Conservation (phyloP, 2,329 filamentous ascomycete species). For the Tothia fuscella region DNA sequence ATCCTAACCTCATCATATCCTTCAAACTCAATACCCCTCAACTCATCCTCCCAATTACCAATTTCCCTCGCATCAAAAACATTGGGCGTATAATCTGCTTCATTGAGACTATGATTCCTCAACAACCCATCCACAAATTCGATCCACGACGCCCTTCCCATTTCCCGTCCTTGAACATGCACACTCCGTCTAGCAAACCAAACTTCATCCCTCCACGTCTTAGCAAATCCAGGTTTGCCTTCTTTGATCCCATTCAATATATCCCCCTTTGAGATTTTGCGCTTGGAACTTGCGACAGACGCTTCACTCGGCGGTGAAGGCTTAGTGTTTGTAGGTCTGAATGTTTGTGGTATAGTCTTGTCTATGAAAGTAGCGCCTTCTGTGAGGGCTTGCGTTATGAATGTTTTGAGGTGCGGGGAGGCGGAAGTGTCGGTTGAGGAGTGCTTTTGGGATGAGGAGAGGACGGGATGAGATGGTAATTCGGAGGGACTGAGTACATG, state of each 20-base stretch:
- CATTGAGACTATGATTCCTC: slow-evolving; percentile 43
- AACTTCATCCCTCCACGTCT: slow-evolving; percentile 20
- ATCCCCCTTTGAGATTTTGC: neutral
- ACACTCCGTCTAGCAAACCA: slow-evolving; percentile 56
- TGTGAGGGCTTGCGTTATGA: slow-evolving; percentile 42
- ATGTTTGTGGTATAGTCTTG: slow-evolving; percentile 40
- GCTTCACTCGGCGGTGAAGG: neutral
- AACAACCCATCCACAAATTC: slow-evolving; percentile 53
- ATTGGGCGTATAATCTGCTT: slow-evolving; percentile 46
- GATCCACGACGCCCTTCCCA: slow-evolving; percentile 36
- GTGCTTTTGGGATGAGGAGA: slow-evolving; percentile 34
- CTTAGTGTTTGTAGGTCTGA: slow-evolving; percentile 28
- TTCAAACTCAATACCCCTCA: slow-evolving; percentile 15
- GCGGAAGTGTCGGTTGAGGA: slow-evolving; percentile 25
- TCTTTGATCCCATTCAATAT: neutral
- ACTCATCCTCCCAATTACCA: slow-evolving; percentile 28
- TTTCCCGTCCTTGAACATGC: too few species aligned
- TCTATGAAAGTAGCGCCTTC: slow-evolving; percentile 32
- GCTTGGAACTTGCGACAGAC: neutral
- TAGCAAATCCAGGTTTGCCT: neutral
- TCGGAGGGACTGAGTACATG: slow-evolving; percentile 18
- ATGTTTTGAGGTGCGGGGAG: slow-evolving; percentile 33
- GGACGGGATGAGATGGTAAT: slow-evolving; percentile 23
- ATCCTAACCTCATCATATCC: slow-evolving; percentile 22
- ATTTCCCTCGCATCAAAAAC: slow-evolving; percentile 38